Percentiles rank a stretch among this genome's conserved stretches.
Conservation (phyloP, 2,329 filamentous ascomycete species). For the Clonostachys sp. region DNA sequence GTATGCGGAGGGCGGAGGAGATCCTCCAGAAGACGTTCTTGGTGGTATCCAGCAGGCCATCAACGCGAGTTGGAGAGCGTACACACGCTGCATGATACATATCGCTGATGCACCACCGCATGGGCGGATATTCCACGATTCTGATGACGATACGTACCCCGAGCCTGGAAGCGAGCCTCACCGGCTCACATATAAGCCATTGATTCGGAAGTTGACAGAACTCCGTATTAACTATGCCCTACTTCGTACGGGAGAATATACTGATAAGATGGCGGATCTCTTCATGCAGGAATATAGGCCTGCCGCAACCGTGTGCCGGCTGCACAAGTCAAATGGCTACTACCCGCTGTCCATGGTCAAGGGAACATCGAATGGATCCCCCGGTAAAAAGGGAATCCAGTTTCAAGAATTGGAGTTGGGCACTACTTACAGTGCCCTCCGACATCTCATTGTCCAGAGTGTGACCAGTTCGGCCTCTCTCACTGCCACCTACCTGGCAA, state of each 20-base stretch:
- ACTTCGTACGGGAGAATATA: not conserved
- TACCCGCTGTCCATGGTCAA: no score
- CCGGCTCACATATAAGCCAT: not conserved
- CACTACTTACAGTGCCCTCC: constrained; percentile 12
- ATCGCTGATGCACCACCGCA: constrained; percentile 8
- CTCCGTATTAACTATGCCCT: not conserved
- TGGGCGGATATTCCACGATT: not conserved
- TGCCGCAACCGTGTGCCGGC: not conserved
- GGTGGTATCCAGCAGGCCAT: constrained; percentile 23
- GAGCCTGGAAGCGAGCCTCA: not conserved
- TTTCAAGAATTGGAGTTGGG: constrained; percentile 20
- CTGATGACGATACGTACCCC: not conserved
- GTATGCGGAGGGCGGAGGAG: constrained; percentile 14
- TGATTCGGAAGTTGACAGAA: not conserved
- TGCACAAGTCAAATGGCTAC: not conserved
- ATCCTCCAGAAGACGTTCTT: constrained; percentile 27
- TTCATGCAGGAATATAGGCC: not conserved
- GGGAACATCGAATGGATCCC: not conserved
- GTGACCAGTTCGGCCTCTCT: constrained; percentile 22
- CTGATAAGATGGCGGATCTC: not conserved
- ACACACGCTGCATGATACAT: constrained; percentile 16
- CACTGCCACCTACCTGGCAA: constrained; percentile 14
- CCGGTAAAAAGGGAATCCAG: not conserved
- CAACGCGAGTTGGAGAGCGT: constrained; percentile 21
- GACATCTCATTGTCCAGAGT: constrained; percentile 17